phyloP scores from a whole-genome alignment of 2,329 filamentous ascomycete species.

The Juglanconis oblonga region DNA sequence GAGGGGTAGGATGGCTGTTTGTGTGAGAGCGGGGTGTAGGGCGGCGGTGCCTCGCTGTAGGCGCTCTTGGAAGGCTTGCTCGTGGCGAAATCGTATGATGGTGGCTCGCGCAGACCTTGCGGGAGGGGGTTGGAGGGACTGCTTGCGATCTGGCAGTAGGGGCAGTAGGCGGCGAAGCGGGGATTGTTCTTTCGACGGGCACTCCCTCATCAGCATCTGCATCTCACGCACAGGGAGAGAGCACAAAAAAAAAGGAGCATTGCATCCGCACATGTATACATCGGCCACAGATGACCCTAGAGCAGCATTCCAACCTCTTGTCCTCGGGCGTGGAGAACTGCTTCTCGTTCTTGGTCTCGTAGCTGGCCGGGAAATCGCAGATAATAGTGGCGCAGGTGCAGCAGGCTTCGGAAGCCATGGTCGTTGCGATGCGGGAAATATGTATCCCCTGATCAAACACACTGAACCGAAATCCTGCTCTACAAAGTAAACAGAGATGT shows the following conservation, averaged over 20 bases:
- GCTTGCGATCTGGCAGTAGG: slow-evolving; percentile 73
- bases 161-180: slow-evolving; percentile 65
- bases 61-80: slow-evolving; percentile 22
- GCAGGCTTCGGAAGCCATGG: slow-evolving; percentile 46
- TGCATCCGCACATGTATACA: slow-evolving; percentile 58
- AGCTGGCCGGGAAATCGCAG: slow-evolving; percentile 48
- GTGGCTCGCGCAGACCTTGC: slow-evolving; percentile 66
- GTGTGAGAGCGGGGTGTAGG: slow-evolving; percentile 21
- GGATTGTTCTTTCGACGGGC: slow-evolving; percentile 50
- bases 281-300: slow-evolving; percentile 65
- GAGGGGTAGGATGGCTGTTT: not conserved
- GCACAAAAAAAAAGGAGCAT: not conserved
- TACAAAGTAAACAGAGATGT: not conserved
- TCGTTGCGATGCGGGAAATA: not conserved
- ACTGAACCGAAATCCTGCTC: not conserved
- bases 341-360: slow-evolving; percentile 58
- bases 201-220: slow-evolving; percentile 10
- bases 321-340: slow-evolving; percentile 48
- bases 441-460: not conserved
- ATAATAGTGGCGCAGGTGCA: slow-evolving; percentile 69
- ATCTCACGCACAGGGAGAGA: not conserved
- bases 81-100: slow-evolving; percentile 52
- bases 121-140: slow-evolving; percentile 52
- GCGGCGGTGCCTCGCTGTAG: slow-evolving; percentile 15
- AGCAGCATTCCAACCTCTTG: slow-evolving; percentile 66